Conservation (phyloP, 2,329 filamentous ascomycete genomes). For the Epichloe hybrida region DNA sequence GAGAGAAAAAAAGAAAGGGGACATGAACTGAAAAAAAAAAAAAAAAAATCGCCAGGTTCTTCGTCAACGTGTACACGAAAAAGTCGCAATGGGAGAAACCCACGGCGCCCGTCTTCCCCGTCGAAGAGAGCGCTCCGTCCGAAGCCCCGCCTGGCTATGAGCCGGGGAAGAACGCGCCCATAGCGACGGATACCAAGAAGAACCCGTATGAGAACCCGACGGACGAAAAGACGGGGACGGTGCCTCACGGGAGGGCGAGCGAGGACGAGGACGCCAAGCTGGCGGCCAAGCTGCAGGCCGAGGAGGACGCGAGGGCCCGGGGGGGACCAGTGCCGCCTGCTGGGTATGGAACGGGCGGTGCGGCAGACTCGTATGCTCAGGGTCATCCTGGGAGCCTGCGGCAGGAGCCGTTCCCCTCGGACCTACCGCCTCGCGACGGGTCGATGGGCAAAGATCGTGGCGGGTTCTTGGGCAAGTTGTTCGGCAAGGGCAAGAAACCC, state of each 20-base stretch:
- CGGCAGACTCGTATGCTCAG: conserved; percentile 15
- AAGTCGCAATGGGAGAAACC: conserved; percentile 85
- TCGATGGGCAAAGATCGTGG: conserved; percentile 27
- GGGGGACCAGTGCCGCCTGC: conserved; percentile 19
- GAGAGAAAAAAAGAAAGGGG: no score
- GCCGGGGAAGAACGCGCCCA: conserved; percentile 22
- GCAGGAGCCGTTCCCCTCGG: conserved; percentile 16
- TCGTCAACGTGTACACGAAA: conserved; percentile 78
- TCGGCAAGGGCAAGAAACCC: conserved; percentile 29
- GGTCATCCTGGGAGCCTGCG: conserved; percentile 11
- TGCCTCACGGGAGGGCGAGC: conserved; percentile 13
- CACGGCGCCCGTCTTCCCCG: conserved; percentile 49
- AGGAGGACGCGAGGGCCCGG: conserved; percentile 56
- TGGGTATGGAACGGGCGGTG: conserved; percentile 19
- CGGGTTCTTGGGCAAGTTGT: conserved; percentile 35
- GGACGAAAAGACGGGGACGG: conserved; percentile 6
- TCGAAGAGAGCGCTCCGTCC: conserved; percentile 29
- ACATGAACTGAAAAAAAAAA: background rate
- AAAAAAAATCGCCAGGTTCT: conserved; percentile 49
- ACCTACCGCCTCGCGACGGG: conserved; percentile 29
- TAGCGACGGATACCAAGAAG: conserved; percentile 43
- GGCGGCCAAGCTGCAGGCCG: conserved; percentile 66
- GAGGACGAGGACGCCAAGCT: conserved; percentile 56
- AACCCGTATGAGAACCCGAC: conserved; percentile 51
- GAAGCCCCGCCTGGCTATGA: conserved; percentile 59